Conservation (phyloP, 1,139 yeast genomes). For the Hanseniaspora gamundiae region DNA sequence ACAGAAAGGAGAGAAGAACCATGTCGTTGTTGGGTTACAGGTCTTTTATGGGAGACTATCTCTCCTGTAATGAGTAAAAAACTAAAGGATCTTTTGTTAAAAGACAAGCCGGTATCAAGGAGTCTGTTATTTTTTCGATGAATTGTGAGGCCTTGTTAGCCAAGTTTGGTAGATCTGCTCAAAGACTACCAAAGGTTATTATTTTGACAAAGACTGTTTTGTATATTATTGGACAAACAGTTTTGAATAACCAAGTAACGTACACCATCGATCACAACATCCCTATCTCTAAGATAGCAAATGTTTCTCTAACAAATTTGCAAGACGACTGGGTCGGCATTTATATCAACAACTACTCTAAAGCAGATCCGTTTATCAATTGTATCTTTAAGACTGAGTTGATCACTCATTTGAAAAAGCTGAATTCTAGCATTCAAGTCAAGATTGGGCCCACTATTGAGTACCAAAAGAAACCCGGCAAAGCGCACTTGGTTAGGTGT, state of each 20-base stretch:
- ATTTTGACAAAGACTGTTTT: constrained; percentile 52
- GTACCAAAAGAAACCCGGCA: constrained; percentile 88
- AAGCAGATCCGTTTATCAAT: constrained; percentile 73
- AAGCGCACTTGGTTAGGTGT: constrained; percentile 61
- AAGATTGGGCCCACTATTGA: constrained; percentile 61
- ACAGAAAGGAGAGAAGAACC: constrained; percentile 81
- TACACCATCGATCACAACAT: constrained; percentile 55
- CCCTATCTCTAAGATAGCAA: constrained; percentile 47
- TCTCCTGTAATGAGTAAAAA: constrained; percentile 65
- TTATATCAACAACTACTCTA: constrained; percentile 40
- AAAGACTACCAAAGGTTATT: constrained; percentile 60
- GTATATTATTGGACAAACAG: constrained; percentile 58
- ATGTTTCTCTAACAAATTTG: constrained; percentile 55
- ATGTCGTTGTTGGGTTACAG: constrained; percentile 82
- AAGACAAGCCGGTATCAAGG: constrained; percentile 58
- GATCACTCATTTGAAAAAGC: constrained; percentile 57
- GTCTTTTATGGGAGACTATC: constrained; percentile 88
- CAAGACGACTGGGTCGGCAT: constrained; percentile 94
- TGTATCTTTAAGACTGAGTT: constrained; percentile 84
- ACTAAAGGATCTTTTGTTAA: constrained; percentile 64
- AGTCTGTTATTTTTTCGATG: constrained; percentile 61
- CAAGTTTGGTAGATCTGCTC: constrained; percentile 88
- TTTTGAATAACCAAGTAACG: constrained; percentile 61
- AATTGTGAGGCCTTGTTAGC: constrained; percentile 72
- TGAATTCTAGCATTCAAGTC: constrained; percentile 48